Evolutionary conservation across 2,329 filamentous ascomycete genomes (phyloP).

Genomic region (Hymenoscyphus fraxineus): DNA sequence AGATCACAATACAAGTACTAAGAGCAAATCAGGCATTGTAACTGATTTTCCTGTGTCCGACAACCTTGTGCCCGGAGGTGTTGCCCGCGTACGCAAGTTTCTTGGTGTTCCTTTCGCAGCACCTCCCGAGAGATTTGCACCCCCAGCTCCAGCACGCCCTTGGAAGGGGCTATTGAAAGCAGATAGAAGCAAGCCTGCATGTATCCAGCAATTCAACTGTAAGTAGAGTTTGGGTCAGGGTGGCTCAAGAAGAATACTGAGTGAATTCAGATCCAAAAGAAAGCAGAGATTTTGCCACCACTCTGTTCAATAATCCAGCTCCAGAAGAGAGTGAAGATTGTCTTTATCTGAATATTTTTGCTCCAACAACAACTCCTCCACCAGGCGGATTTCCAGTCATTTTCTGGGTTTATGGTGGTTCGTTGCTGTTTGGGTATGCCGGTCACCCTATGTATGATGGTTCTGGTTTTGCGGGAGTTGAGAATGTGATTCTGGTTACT

Average conservation of each 20-base stretch:
- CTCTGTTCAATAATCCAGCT: slow-evolving; percentile 11
- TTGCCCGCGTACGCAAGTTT: slow-evolving; percentile 26
- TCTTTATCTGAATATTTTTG: slow-evolving; percentile 37
- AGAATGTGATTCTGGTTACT: slow-evolving; percentile 22
- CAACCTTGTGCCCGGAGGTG: background rate
- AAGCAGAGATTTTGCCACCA: background rate
- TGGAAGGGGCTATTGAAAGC: slow-evolving; percentile 12
- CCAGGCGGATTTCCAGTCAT: slow-evolving; percentile 34
- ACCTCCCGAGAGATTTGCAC: slow-evolving; percentile 34
- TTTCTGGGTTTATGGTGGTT: slow-evolving; percentile 41
- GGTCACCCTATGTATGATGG: slow-evolving; percentile 18
- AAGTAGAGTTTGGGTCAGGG: background rate
- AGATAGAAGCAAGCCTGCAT: slow-evolving; percentile 10
- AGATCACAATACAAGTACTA: too few relatives aligned
- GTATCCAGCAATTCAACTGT: slow-evolving; percentile 17
- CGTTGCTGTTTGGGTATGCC: slow-evolving; percentile 20
- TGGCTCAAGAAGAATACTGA: background rate
- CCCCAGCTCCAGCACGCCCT: slow-evolving; percentile 33
- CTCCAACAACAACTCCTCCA: slow-evolving; percentile 15
- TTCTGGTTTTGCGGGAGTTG: slow-evolving; percentile 14
- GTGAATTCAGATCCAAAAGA: background rate
- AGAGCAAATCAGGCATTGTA: too few relatives aligned
- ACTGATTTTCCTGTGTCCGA: background rate
- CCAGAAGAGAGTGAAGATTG: slow-evolving; percentile 34
- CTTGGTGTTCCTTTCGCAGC: slow-evolving; percentile 38